Conservation (phyloP, 208 protist species). For the Leptomonas seymouri region DNA sequence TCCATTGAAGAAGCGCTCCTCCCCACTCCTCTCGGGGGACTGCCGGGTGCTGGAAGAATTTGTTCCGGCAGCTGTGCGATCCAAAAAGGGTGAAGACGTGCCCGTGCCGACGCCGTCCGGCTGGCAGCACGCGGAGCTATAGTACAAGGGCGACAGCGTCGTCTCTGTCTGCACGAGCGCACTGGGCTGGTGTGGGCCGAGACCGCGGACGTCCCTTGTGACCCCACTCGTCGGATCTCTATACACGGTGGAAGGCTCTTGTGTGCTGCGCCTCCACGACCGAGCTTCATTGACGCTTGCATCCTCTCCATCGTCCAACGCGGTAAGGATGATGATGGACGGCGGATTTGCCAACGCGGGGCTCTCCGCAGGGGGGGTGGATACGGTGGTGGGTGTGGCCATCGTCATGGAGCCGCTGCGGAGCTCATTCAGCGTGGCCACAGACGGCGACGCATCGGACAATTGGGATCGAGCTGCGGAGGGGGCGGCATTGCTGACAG, state of each 20-base stretch:
- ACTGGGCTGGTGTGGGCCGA: not conserved
- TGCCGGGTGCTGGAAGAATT: not conserved
- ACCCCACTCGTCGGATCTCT: not conserved
- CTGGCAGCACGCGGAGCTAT: slow-evolving; percentile 24
- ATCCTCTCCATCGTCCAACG: slow-evolving; percentile 36
- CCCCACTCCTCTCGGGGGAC: not conserved
- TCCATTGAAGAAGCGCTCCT: not conserved
- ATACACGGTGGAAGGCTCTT: not conserved
- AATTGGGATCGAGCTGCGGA: not conserved
- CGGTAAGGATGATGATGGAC: slow-evolving; percentile 56
- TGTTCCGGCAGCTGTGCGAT: not conserved
- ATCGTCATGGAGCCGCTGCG: not conserved
- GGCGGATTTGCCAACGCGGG: slow-evolving; percentile 4
- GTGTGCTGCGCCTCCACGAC: not conserved
- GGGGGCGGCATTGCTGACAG: not conserved
- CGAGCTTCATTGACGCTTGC: not conserved
- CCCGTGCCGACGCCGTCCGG: not conserved
- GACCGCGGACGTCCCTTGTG: not conserved
- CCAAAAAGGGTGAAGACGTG: slow-evolving; percentile 2
- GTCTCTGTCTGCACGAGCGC: slow-evolving; percentile 27
- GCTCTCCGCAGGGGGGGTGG: not conserved
- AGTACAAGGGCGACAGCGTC: slow-evolving; percentile 25
- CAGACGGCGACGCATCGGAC: not conserved
- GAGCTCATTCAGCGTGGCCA: not conserved
- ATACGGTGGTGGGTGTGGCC: slow-evolving; percentile 3